Conservation (phyloP, 1,139 yeast genomes). For the Martiniozyma asiatica region DNA sequence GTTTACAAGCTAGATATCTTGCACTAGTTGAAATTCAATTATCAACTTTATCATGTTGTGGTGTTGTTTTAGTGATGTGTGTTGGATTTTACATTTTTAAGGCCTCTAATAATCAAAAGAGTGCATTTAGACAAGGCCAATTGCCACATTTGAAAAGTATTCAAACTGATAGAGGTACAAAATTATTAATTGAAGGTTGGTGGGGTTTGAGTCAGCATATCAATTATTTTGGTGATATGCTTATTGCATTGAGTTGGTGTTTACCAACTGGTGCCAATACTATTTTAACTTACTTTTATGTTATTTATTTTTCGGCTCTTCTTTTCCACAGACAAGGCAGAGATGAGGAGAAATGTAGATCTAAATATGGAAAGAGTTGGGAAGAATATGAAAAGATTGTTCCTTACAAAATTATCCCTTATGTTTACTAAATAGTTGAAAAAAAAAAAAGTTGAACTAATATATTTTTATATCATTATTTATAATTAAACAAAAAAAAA, state of each 20-base stretch:
- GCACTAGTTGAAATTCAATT: constrained; percentile 52
- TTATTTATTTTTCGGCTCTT: constrained; percentile 68
- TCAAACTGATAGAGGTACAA: constrained; percentile 66
- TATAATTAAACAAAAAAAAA: background rate
- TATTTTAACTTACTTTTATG: constrained; percentile 78
- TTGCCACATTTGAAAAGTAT: constrained; percentile 56
- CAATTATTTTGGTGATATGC: constrained; percentile 92
- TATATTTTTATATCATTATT: background rate
- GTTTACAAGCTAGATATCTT: constrained; percentile 74
- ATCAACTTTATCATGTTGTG: constrained; percentile 29
- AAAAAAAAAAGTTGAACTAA: background rate
- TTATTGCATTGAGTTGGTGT: constrained; percentile 88
- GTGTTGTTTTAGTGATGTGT: constrained; percentile 33
- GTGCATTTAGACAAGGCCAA: constrained; percentile 70
- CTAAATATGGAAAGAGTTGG: constrained; percentile 83
- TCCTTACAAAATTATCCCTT: constrained; percentile 86
- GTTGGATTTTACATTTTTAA: constrained; percentile 77
- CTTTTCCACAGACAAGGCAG: constrained; percentile 80
- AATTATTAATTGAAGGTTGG: constrained; percentile 84
- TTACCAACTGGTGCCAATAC: constrained; percentile 77
- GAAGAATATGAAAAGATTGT: constrained; percentile 64
- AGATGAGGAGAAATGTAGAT: constrained; percentile 84
- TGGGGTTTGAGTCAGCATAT: constrained; percentile 91
- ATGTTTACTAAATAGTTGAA: constrained; percentile 50
- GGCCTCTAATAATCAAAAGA: constrained; percentile 73